phyloP scores from a whole-genome alignment of 768 basidiomycete species.

The Rhizopogon sp. region DNA sequence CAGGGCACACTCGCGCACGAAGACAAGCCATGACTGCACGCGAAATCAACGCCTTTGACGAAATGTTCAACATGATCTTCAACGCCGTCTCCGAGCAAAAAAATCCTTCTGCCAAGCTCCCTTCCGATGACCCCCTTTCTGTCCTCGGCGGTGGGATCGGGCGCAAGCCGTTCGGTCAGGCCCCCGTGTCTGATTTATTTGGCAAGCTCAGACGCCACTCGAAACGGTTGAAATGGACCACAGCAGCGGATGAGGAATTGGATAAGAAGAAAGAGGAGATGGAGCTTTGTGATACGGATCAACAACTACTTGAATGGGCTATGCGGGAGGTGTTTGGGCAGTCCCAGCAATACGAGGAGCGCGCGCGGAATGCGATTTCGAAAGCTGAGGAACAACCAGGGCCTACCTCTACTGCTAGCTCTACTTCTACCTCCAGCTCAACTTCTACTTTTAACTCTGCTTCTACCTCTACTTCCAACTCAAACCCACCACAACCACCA shows the following conservation, averaged over 20 bases:
- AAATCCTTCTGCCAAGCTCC: slow-evolving; percentile 6
- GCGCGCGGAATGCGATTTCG: slow-evolving; percentile 34
- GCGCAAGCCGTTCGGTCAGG: slow-evolving; percentile 11
- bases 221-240: slow-evolving; percentile 45
- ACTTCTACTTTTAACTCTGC: not conserved
- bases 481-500: not conserved
- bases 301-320: slow-evolving; percentile 72
- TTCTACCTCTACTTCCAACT: not conserved
- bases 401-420: too few relatives aligned
- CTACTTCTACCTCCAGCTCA: not conserved
- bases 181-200: slow-evolving; percentile 44
- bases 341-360: slow-evolving; percentile 44
- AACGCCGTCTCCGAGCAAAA: slow-evolving; percentile 40
- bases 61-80: slow-evolving; percentile 73
- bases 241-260: slow-evolving; percentile 47
- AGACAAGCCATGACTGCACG: slow-evolving; percentile 63
- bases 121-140: not conserved
- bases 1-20: slow-evolving; percentile 16
- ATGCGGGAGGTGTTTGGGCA: slow-evolving; percentile 62
- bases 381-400: slow-evolving; percentile 8
- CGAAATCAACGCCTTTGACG: slow-evolving; percentile 62
- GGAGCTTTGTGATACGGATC: slow-evolving; percentile 62
- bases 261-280: slow-evolving; percentile 74
- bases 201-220: slow-evolving; percentile 49
- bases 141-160: slow-evolving; percentile 8